These are phyloP conservation scores for Diplodia sapinea DNA, from an alignment of 2,329 filamentous ascomycete species.

Conservation along the genomic window DNA sequence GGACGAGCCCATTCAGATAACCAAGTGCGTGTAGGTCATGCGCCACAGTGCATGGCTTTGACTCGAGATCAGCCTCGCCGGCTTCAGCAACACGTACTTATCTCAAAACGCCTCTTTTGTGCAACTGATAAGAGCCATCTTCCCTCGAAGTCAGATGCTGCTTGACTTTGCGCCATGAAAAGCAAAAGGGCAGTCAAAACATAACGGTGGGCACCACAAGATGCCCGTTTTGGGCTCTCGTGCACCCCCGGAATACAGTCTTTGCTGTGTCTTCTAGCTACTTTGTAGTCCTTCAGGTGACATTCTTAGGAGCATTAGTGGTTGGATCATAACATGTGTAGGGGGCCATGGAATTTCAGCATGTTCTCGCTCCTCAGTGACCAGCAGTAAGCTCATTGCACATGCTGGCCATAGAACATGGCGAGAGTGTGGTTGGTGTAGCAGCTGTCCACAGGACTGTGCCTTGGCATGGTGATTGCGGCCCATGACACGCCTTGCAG, in stretches of 20 bases:
- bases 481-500: slow-evolving; percentile 25
- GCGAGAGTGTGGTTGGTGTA: slow-evolving; percentile 17
- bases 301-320: not conserved
- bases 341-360: not conserved
- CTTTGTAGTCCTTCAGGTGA: not conserved
- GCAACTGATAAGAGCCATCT: not conserved
- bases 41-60: too few relatives aligned
- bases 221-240: not conserved
- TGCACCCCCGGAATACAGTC: not conserved
- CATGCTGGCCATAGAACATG: slow-evolving; percentile 9
- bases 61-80: too few relatives aligned
- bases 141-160: not conserved
- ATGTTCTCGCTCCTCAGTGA: slow-evolving; percentile 5
- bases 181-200: not conserved
- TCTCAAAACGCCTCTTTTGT: too few relatives aligned
- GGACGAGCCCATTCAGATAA: not conserved
- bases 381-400: not conserved
- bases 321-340: not conserved
- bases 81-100: too few relatives aligned
- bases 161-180: not conserved
- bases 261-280: not conserved
- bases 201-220: not conserved
- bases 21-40: not conserved
- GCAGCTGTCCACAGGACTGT: slow-evolving; percentile 18
- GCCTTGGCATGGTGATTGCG: slow-evolving; percentile 4